Percentiles rank a stretch among this genome's conserved stretches.
Evolutionary conservation across 2,329 filamentous ascomycete species (phyloP).

Genomic region (Lizonia empirigonia): DNA sequence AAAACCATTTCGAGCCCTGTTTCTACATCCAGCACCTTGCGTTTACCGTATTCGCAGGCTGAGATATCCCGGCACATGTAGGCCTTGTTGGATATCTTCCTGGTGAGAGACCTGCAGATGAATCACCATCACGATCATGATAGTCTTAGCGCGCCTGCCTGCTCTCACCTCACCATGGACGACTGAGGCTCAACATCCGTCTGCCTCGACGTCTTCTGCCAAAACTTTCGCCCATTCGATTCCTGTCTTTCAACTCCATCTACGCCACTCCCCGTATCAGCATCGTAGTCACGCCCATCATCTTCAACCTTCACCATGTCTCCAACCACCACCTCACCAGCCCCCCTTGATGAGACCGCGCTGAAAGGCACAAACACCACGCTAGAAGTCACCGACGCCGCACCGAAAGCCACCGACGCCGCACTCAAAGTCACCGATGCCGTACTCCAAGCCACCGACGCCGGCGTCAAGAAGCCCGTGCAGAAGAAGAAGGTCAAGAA

Average conservation of each 20-base stretch:
- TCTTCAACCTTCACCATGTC: conserved; percentile 29
- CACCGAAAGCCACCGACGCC: conserved; percentile 6
- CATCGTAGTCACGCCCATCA: neutral
- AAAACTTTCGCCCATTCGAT: neutral
- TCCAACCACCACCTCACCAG: conserved; percentile 23
- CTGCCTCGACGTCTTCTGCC: neutral
- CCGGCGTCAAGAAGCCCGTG: conserved; percentile 39
- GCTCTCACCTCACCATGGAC: conserved; percentile 14
- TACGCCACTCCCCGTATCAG: neutral
- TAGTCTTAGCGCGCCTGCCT: conserved; percentile 17
- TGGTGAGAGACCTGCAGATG: too few species aligned
- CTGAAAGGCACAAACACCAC: too few species aligned
- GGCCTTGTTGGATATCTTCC: too few species aligned
- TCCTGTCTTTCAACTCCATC: too few species aligned
- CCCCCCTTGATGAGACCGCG: conserved; percentile 10
- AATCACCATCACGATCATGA: neutral
- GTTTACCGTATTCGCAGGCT: too few species aligned
- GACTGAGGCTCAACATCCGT: neutral
- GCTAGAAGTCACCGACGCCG: too few species aligned
- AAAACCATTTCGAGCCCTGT: too few species aligned
- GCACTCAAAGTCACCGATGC: too few species aligned
- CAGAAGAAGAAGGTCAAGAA: conserved; percentile 17
- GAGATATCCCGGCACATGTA: too few species aligned
- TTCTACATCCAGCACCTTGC: too few species aligned
- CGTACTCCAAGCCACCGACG: conserved; percentile 19